Percentiles rank a stretch among this genome's conserved stretches.
These are phyloP conservation scores for Xylaria scruposa DNA, from an alignment of 495 filamentous ascomycete genomes.

Conservation along the genomic window DNA sequence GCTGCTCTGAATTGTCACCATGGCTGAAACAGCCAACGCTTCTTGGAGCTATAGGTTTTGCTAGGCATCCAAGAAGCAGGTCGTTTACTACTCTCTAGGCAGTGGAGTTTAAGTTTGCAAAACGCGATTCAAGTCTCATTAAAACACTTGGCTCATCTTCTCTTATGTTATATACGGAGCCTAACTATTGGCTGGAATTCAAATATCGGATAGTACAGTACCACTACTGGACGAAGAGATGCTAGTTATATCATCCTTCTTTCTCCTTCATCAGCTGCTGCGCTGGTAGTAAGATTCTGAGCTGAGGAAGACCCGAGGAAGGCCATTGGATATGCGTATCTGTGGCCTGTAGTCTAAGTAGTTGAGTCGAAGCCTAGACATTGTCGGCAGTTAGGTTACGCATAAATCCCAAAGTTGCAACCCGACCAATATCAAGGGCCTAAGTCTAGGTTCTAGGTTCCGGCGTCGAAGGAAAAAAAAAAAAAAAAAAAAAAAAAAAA, in stretches of 20 bases:
- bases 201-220: background rate
- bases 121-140: background rate
- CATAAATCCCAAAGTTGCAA: background rate
- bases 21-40: background rate
- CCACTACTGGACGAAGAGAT: background rate
- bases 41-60: background rate
- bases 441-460: background rate
- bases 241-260: background rate
- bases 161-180: background rate
- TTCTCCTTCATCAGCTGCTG: background rate
- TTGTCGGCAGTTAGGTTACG: background rate
- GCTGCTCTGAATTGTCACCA: background rate
- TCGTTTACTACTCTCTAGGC: background rate
- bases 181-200: conserved; percentile 1
- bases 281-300: background rate
- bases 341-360: background rate
- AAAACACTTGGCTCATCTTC: background rate
- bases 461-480: no score
- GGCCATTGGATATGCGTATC: background rate
- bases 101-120: background rate
- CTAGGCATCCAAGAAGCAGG: background rate
- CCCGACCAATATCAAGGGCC: background rate
- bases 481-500: background rate
- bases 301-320: background rate
- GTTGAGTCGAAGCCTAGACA: background rate